phyloP scores from a whole-genome alignment of 2,329 filamentous ascomycete species.

The Cordyceps tenuipes region DNA sequence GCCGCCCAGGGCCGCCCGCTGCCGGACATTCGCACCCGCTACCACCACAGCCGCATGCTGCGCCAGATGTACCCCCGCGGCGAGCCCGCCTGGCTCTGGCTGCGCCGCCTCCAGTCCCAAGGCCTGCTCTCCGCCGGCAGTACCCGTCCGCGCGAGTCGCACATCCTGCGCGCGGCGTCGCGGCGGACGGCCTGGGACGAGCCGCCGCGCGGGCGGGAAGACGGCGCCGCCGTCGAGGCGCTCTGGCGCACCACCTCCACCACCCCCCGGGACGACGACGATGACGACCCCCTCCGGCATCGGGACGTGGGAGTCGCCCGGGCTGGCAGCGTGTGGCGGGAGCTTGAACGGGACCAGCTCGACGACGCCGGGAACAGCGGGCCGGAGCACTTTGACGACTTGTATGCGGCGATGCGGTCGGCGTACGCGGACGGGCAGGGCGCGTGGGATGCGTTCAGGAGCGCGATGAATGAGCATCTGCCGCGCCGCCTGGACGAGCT shows the following conservation, averaged over 20 bases:
- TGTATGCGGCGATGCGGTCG: conserved; percentile 31
- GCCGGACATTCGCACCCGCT: conserved; percentile 29
- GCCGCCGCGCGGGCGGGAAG: conserved; percentile 25
- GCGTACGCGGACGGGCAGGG: conserved; percentile 28
- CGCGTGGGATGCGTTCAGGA: conserved; percentile 34
- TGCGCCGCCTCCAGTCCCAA: conserved; percentile 29
- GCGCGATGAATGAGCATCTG: conserved; percentile 22
- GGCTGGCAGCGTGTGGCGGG: conserved; percentile 11
- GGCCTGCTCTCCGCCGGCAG: conserved; percentile 19
- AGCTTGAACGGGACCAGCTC: conserved; percentile 13
- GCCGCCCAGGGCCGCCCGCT: conserved; percentile 35
- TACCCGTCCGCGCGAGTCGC: conserved; percentile 16
- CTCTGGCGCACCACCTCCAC: conserved; percentile 20
- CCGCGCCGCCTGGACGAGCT: conserved; percentile 10
- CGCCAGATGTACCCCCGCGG: conserved; percentile 31
- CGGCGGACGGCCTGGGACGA: conserved; percentile 21
- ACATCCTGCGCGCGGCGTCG: conserved; percentile 21
- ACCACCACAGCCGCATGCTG: conserved; percentile 29
- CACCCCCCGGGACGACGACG: conserved; percentile 12
- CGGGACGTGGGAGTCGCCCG: conserved; percentile 14
- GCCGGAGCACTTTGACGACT: conserved; percentile 32
- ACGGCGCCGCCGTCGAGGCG: conserved; percentile 20
- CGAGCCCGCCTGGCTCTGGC: conserved; percentile 35
- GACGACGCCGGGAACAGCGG: conserved; percentile 3
- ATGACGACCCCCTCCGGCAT: too few species aligned